Percentiles rank a stretch among this genome's conserved stretches.
Evolutionary conservation across 176 grass and related monocot genomes (phyloP).

Genomic region (Musa beccarii): DNA sequence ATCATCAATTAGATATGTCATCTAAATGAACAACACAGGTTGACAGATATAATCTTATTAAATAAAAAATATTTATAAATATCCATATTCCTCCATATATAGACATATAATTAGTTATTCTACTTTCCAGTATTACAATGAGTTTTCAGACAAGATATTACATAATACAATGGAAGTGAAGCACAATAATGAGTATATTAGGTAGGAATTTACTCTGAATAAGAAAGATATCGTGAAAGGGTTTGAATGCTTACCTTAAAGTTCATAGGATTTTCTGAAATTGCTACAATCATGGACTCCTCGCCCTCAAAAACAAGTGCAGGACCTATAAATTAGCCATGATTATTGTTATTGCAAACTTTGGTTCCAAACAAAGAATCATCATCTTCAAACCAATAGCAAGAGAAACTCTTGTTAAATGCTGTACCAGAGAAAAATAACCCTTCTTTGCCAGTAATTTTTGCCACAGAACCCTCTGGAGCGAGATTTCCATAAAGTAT

Average conservation of each 20-base stretch:
- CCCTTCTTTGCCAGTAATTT: slow-evolving; percentile 99
- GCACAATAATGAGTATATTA: no score
- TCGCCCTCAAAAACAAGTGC: slow-evolving; percentile 97
- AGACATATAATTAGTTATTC: no score
- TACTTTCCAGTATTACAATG: no score
- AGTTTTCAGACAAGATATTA: no score
- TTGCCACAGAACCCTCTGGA: slow-evolving; percentile 93
- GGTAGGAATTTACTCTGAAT: background rate
- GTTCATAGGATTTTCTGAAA: slow-evolving; percentile 65
- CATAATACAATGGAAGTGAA: no score
- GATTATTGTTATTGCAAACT: background rate
- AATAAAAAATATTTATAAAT: no score
- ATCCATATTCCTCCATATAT: no score
- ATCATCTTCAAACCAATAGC: slow-evolving; percentile 3
- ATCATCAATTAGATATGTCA: no score
- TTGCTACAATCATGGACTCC: slow-evolving; percentile 84
- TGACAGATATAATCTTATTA: no score
- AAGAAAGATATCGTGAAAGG: background rate
- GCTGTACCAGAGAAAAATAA: slow-evolving; percentile 78
- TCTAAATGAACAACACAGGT: no score
- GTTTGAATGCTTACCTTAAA: slow-evolving; percentile 57
- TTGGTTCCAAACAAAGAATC: background rate
- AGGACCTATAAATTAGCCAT: slow-evolving; percentile 35
- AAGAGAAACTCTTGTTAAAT: background rate
- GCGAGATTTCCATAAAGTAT: slow-evolving; percentile 99